Percentiles rank a stretch among this genome's conserved stretches.
Conservation (phyloP, 352 stramenopile species). For the Peronospora belbahrii region DNA sequence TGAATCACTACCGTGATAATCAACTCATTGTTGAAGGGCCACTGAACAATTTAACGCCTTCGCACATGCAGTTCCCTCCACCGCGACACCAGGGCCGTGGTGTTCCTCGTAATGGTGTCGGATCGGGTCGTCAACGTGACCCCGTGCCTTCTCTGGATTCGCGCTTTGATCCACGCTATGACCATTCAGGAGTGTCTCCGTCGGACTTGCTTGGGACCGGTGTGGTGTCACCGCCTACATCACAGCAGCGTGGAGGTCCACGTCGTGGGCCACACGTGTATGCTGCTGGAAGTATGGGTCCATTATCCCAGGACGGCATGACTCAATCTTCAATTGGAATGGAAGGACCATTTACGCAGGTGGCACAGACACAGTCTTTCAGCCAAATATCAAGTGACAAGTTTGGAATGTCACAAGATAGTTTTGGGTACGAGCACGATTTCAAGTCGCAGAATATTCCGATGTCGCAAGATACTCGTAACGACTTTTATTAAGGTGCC, state of each 20-base stretch:
- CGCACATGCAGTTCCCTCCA: slow-evolving; percentile 95
- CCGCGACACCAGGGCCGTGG: slow-evolving; percentile 37
- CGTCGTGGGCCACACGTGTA: slow-evolving; percentile 29
- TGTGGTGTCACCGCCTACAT: slow-evolving; percentile 33
- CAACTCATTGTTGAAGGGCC: slow-evolving; percentile 93
- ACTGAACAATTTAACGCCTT: slow-evolving; percentile 94
- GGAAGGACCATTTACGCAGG: slow-evolving; percentile 74
- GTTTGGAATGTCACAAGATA: slow-evolving; percentile 80
- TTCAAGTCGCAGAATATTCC: slow-evolving; percentile 81
- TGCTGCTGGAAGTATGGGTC: slow-evolving; percentile 36
- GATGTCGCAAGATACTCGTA: slow-evolving; percentile 71
- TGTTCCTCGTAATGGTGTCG: slow-evolving; percentile 22
- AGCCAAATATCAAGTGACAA: slow-evolving; percentile 78
- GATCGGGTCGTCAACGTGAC: slow-evolving; percentile 40
- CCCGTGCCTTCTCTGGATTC: slow-evolving; percentile 69
- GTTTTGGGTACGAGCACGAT: slow-evolving; percentile 66
- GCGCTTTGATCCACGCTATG: slow-evolving; percentile 79
- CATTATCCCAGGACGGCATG: slow-evolving; percentile 72
- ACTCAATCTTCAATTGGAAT: slow-evolving; percentile 50
- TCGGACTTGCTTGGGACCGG: slow-evolving; percentile 15
- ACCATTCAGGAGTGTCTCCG: slow-evolving; percentile 29
- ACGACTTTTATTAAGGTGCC: slow-evolving; percentile 62
- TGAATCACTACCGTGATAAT: slow-evolving; percentile 97
- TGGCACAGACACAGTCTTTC: slow-evolving; percentile 75
- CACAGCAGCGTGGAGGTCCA: slow-evolving; percentile 22